These are phyloP conservation scores for Byssochlamys sp. DNA, from an alignment of 2,329 filamentous ascomycete genomes.

Conservation along the genomic window DNA sequence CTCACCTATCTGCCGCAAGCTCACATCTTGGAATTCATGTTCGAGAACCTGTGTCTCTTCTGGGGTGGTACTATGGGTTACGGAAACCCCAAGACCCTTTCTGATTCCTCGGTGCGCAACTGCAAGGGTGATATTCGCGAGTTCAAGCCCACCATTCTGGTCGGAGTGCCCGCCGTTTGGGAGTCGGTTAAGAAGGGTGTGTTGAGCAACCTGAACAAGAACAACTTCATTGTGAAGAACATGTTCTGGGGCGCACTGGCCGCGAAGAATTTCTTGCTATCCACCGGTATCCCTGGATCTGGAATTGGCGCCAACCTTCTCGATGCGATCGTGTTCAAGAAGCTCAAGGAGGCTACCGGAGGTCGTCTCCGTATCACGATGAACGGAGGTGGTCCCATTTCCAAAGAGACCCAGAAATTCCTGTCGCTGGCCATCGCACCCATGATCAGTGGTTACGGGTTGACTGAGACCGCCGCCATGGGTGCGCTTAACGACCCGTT, in stretches of 20 bases:
- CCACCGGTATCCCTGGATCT: conserved; percentile 40
- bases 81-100: conserved; percentile 78
- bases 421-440: conserved; percentile 85
- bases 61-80: conserved; percentile 90
- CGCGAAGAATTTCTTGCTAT: conserved; percentile 53
- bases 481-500: conserved; percentile 57
- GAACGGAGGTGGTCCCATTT: conserved; percentile 87
- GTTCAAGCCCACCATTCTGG: conserved; percentile 76
- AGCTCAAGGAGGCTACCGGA: conserved; percentile 82
- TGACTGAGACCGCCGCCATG: conserved; percentile 80
- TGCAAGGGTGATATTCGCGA: conserved; percentile 90
- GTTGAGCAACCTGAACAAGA: conserved; percentile 62
- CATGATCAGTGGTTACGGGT: conserved; percentile 87
- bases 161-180: conserved; percentile 94
- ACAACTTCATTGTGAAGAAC: conserved; percentile 59
- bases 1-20: conserved; percentile 88
- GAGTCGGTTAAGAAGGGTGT: conserved; percentile 96
- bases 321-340: conserved; percentile 79
- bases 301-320: conserved; percentile 53
- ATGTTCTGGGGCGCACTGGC: conserved; percentile 65
- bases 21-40: conserved; percentile 91
- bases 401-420: conserved; percentile 79
- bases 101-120: conserved; percentile 76
- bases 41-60: conserved; percentile 82
- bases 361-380: conserved; percentile 79